Conservation (phyloP, 2,329 filamentous ascomycete species). For the Allantophomopsis cytisporea region DNA sequence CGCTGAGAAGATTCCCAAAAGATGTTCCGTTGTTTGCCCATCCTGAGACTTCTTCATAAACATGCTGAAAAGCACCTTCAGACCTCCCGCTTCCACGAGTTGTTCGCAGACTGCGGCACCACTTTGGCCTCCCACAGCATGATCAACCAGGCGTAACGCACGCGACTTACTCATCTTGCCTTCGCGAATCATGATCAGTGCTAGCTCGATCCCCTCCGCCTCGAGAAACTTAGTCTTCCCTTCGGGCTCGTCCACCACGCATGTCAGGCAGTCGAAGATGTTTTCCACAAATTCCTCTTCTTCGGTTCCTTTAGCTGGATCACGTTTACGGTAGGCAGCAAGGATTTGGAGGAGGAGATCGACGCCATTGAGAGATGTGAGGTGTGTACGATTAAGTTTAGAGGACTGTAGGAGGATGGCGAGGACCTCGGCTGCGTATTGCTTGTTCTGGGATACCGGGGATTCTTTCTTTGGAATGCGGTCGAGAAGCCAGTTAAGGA, state of each 20-base stretch:
- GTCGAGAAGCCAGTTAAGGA: slow-evolving; percentile 66
- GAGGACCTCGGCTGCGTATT: slow-evolving; percentile 85
- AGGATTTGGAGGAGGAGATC: slow-evolving; percentile 74
- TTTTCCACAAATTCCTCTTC: slow-evolving; percentile 96
- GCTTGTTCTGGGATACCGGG: slow-evolving; percentile 75
- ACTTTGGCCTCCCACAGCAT: slow-evolving; percentile 51
- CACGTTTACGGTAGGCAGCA: slow-evolving; percentile 71
- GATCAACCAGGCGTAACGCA: slow-evolving; percentile 72
- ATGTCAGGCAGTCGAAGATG: slow-evolving; percentile 75
- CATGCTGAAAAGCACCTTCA: slow-evolving; percentile 74
- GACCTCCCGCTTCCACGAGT: slow-evolving; percentile 68
- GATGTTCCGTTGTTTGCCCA: slow-evolving; percentile 55
- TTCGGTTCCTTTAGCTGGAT: slow-evolving; percentile 72
- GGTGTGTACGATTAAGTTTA: slow-evolving; percentile 43
- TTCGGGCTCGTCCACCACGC: slow-evolving; percentile 57
- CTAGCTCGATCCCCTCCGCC: slow-evolving; percentile 84
- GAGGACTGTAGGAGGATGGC: slow-evolving; percentile 79
- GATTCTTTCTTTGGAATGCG: slow-evolving; percentile 59
- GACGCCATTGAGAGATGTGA: slow-evolving; percentile 56
- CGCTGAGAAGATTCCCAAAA: slow-evolving; percentile 73
- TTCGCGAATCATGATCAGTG: slow-evolving; percentile 82
- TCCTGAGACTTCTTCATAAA: slow-evolving; percentile 72
- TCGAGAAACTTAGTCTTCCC: slow-evolving; percentile 77
- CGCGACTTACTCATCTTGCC: slow-evolving; percentile 71
- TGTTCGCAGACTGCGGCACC: slow-evolving; percentile 55